Evolutionary conservation across 2,329 filamentous ascomycete species (phyloP).

Genomic region (Dichotomopilus funicola): DNA sequence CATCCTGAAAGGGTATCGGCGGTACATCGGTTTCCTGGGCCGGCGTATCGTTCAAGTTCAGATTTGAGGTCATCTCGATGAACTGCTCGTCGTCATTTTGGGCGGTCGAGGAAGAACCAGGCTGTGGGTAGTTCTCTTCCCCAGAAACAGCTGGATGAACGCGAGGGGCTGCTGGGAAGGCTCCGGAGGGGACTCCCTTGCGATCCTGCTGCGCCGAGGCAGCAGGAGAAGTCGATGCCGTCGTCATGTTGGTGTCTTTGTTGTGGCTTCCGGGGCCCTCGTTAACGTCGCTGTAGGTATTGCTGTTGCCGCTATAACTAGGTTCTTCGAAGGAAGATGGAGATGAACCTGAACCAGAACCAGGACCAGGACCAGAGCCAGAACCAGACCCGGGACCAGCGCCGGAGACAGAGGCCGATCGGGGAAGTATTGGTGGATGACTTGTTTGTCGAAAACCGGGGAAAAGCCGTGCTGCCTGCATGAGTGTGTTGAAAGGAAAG

Average conservation of each 20-base stretch:
- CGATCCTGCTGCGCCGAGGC: neutral
- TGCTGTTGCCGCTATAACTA: neutral
- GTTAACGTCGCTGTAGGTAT: neutral
- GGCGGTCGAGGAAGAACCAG: too few species aligned
- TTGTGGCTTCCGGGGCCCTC: slow-evolving; percentile 2
- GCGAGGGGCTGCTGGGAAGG: too few species aligned
- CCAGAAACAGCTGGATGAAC: too few species aligned
- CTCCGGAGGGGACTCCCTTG: too few species aligned
- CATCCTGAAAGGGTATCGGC: too few species aligned
- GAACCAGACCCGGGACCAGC: neutral
- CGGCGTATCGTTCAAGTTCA: too few species aligned
- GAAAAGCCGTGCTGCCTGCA: slow-evolving; percentile 15
- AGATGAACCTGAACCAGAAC: neutral
- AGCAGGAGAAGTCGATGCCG: slow-evolving; percentile 8
- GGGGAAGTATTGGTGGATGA: slow-evolving; percentile 9
- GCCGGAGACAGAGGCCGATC: slow-evolving; percentile 5
- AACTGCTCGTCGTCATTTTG: too few species aligned
- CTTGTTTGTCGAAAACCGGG: slow-evolving; percentile 9
- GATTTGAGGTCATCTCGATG: too few species aligned
- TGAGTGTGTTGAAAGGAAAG: slow-evolving; percentile 18
- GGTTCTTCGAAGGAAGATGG: neutral
- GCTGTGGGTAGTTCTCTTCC: too few species aligned
- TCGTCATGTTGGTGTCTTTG: slow-evolving; percentile 8
- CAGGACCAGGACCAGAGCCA: neutral
- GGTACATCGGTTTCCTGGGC: too few species aligned